phyloP scores from a whole-genome alignment of 2,329 filamentous ascomycete species.

The Ophiostoma sp. region DNA sequence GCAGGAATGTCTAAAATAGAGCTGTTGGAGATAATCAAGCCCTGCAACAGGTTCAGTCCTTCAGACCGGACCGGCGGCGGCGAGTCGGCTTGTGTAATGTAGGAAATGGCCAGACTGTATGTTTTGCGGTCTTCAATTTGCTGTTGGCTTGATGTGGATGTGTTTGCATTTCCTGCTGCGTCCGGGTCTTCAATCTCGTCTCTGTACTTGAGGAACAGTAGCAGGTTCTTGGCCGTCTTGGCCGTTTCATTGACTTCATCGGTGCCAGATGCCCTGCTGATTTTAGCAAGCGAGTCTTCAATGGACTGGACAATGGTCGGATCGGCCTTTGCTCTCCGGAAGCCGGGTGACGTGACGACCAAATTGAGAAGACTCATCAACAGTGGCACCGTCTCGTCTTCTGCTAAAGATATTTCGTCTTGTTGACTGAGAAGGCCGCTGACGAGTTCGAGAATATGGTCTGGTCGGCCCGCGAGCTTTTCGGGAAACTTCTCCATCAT shows the following conservation, averaged over 20 bases:
- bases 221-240: constrained; percentile 56
- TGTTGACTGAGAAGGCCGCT: constrained; percentile 57
- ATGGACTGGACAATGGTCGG: constrained; percentile 46
- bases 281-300: constrained; percentile 49
- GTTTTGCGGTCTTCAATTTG: constrained; percentile 62
- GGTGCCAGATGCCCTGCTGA: constrained; percentile 42
- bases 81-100: constrained; percentile 61
- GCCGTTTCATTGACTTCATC: constrained; percentile 44
- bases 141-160: constrained; percentile 43
- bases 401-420: constrained; percentile 36
- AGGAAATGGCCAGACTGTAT: constrained; percentile 63
- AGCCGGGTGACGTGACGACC: constrained; percentile 58
- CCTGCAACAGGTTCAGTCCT: constrained; percentile 61
- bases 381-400: constrained; percentile 53
- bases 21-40: constrained; percentile 56
- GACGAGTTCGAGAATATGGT: constrained; percentile 64
- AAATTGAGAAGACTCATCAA: constrained; percentile 63
- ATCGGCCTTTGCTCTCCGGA: constrained; percentile 51
- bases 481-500: constrained; percentile 65
- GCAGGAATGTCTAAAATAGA: constrained; percentile 66
- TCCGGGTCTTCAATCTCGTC: constrained; percentile 52
- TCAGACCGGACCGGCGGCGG: constrained; percentile 67
- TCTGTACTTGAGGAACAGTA: constrained; percentile 56
- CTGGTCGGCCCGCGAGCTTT: constrained; percentile 63
- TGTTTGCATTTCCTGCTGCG: constrained; percentile 29